Base-by-base conservation (phyloP, 2,329 filamentous ascomycete species). In the Paradendryphiella salina region DNA sequence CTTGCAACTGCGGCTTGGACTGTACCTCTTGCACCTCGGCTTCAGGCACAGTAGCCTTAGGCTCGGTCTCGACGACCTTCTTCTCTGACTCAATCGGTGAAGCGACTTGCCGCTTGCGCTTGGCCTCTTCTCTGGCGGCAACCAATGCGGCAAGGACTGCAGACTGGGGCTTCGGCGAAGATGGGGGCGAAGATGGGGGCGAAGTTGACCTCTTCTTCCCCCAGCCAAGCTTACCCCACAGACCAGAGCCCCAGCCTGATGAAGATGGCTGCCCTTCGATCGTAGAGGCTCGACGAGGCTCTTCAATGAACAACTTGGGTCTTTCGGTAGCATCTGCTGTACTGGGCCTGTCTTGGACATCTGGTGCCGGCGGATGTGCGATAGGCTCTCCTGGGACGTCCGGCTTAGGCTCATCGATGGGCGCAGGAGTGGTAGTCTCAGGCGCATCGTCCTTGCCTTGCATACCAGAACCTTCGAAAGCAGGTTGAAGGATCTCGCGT, bases 201-300 rank as follows among this genome's bases (percentile, higher is more conserved):
- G 58, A 56, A 7, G 52, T 43, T 7, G 55, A 18, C 46, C 60
- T 65, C 57, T 66, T 69, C 56, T 62, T 64, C 9, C 69, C 67
- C 67, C 66, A 71, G 2, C 69, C 66, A 40, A 71, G 58, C 1
- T 66, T 65, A 35, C 69, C 66, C 57, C 59, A 63, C 15, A 72
- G 47, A 23, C 61, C 57, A 2, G 54, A 52, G 11, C 64, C 64
- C 63, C 64, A 69, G 3, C 61, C 59, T 31, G 62, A 63, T 9
- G 56, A 38, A 7, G 53, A 39, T 10, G 45, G 13, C 11, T 51
- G 50, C 7, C 47, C 37, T 46, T 61, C 55, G 28, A 46, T 42
- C 11, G 47, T 42, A 18, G 52, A 33, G 3, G 43, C 39, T 20
- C 43, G 38, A 18, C 49, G 50, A 18, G 29, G 23, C 17, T 56